Conservation (phyloP, 2,329 filamentous ascomycete species). For the Colletotrichum acutatum region DNA sequence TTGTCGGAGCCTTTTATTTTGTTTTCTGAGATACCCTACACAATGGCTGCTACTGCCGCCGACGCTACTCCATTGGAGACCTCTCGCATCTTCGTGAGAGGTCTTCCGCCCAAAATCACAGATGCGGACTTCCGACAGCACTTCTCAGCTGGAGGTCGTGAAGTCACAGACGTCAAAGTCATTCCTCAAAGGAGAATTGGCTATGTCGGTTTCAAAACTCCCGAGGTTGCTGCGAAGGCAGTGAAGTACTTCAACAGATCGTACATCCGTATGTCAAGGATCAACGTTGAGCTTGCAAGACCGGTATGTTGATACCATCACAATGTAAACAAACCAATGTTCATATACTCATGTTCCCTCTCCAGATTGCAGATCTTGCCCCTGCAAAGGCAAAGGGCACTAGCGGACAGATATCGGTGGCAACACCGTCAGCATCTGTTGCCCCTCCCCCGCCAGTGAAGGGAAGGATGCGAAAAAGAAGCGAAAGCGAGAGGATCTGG, state of each 20-base stretch:
- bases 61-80: constrained; percentile 55
- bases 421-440: constrained; percentile 30
- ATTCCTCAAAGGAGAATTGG: constrained; percentile 91
- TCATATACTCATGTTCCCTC: constrained; percentile 17
- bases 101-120: constrained; percentile 85
- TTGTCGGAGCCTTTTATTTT: constrained; percentile 23
- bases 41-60: constrained; percentile 32
- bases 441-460: constrained; percentile 37
- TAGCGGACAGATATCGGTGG: background rate
- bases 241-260: constrained; percentile 96
- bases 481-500: constrained; percentile 71
- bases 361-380: constrained; percentile 54
- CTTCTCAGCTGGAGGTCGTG: constrained; percentile 77
- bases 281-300: constrained; percentile 87
- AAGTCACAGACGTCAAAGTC: constrained; percentile 92
- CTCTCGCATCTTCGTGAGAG: constrained; percentile 82
- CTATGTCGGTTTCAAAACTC: constrained; percentile 91
- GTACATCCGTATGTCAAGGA: constrained; percentile 95
- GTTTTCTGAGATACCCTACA: constrained; percentile 36
- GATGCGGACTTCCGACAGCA: constrained; percentile 90
- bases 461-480: constrained; percentile 61
- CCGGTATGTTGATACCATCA: constrained; percentile 54
- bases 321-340: background rate
- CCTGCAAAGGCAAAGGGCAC: constrained; percentile 41
- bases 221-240: constrained; percentile 82